Evolutionary conservation across 768 basidiomycete species (phyloP), one percentile per base, ranked within the genome.

Genomic region (Panaeolus cyanescens): DNA sequence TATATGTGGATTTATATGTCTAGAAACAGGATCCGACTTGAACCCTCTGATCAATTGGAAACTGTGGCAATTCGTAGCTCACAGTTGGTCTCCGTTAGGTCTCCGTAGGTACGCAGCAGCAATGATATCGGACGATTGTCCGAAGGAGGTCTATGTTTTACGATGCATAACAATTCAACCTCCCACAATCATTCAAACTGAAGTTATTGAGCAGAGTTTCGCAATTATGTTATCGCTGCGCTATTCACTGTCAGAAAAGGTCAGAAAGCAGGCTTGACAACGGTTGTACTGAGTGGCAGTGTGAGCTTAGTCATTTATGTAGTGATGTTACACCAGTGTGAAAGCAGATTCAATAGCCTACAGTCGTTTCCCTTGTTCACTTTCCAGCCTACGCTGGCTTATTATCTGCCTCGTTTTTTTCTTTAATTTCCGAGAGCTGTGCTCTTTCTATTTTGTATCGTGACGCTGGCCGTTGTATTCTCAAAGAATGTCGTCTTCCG

Each of bases 361-460:
- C 15, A 9, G 45, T 50, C 45, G 22, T 50, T 50, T 28, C 45
- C 45, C 45, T 25, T 28, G 13, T 50, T 50, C 45, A 28, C 25
- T n/a, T 3, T 28, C 25, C 45, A 50, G 45, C 25, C 45, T 4
- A 50, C 45, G 45, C 25, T 50, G 45, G 25, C 25, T 8, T 22
- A 42, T 50, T 17, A 12, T 50, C 30, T 28, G 45, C 45, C 45
- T 50, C 45, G 12, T 50, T 50, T 22, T 28, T 30, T 25, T 50
- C 45, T 50, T 50, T 50, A 50, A 28, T 50, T 50, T 15, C 22
- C 45, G 45, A 42, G 39, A 50, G 45, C 45, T 50, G 45, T 50
- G 45, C 45, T 50, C 45, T 22, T 50, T 50, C 30, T 50, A 50
- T 50, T 50, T 28, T 28, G 4, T 50, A 25, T 28, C 45, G 45